These are phyloP conservation scores for Arabidopsis thaliana DNA, from an alignment of 345 rosid species.

Conservation along the genomic window TAIR10.1 NC_003074.8:16291501-16292000, in stretches of 20 bases:
- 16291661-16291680: too few species aligned
- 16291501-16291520: background rate
- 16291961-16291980: background rate
- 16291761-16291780: background rate
- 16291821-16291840: background rate
- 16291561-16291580: slow-evolving; percentile 4
- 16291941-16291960: slow-evolving; percentile 45
- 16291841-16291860: background rate
- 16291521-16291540: background rate
- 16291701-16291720: too few species aligned
- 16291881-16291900: slow-evolving; percentile 48
- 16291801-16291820: slow-evolving; percentile 14
- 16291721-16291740: background rate
- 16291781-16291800: background rate
- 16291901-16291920: slow-evolving; percentile 35
- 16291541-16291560: slow-evolving; percentile 1
- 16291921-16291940: slow-evolving; percentile 44
- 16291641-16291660: background rate
- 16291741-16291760: background rate
- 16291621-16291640: background rate
- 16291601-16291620: background rate
- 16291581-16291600: background rate
- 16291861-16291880: background rate
- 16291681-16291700: too few species aligned
- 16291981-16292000: slow-evolving; percentile 4